These are phyloP conservation scores for Solanum aculeatissimum DNA, from an alignment of 305 asterid species.

Conservation along the genomic window DNA sequence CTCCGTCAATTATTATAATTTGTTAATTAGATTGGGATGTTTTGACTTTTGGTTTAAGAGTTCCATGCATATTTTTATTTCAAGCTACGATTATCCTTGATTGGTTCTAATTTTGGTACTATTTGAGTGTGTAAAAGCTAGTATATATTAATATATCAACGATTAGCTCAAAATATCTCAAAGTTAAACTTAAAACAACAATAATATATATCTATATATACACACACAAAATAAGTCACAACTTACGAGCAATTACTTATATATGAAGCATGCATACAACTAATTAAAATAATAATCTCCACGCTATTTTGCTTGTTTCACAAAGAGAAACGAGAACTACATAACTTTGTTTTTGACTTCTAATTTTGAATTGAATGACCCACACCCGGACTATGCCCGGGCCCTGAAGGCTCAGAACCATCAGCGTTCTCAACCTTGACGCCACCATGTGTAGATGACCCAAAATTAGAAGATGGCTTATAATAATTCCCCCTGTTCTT, in stretches of 20 bases:
- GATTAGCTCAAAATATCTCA: neutral
- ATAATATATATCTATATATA: neutral
- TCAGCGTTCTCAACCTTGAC: constrained; percentile 7
- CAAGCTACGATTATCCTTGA: neutral
- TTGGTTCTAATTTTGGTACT: neutral
- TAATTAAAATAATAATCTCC: neutral
- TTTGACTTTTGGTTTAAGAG: neutral
- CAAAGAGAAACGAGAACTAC: neutral
- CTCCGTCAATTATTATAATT: neutral
- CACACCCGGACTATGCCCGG: constrained; percentile 42
- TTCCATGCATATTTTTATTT: neutral
- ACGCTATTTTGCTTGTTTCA: neutral
- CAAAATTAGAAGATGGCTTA: neutral
- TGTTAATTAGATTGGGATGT: neutral
- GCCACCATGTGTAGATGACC: neutral
- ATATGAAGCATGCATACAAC: neutral
- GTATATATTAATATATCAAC: neutral
- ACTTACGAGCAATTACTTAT: neutral
- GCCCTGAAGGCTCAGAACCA: constrained; percentile 27
- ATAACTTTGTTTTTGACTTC: neutral
- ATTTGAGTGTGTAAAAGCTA: neutral
- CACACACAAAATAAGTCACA: neutral
- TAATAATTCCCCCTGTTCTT: neutral
- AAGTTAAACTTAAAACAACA: neutral
- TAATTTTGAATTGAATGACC: constrained; percentile 18